Evolutionary conservation across 2,329 filamentous ascomycete genomes (phyloP), one percentile per base, ranked within the genome.

Genomic region (Xylaria arbuscula): DNA sequence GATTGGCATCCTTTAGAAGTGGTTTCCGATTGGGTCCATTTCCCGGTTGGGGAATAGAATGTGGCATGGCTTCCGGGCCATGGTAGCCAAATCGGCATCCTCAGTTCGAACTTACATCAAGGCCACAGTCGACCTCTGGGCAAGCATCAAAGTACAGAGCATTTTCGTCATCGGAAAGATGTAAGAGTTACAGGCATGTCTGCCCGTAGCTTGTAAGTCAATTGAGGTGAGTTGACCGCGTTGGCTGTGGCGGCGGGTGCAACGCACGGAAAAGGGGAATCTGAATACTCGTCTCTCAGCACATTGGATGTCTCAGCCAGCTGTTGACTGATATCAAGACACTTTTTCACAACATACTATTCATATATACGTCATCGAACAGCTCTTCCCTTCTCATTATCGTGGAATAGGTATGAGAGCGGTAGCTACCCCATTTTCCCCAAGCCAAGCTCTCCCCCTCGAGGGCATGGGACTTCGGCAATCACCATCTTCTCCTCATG

Each of bases 401-500:
- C 8, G 40, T 15, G 15, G 15, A 45, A 17, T 32, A n/a, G n/a
- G n/a, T n/a, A 51, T 51, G 2, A 2, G 48, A 28, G 28, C 28
- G 50, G 24, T 15, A 2, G 13, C 40, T 15, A 45, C 40, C 15
- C 15, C 58, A n/a, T 61, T 32, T 53, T 28, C 58, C 47, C 47
- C 58, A 61, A 61, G 34, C 58, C 58, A 28, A 60, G 32, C 28
- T 24, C 24, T 19, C 0, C 56, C 56, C 56, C 47, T 28, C n/a
- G 22, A 32, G 42, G 36, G 42, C 48, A 19, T 42, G 47, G 47
- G 34, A 42, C 7, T 42, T 56, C 34, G 54, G 51, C 51, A 55
- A 38, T 22, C 38, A 55, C 51, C 36, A 47, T n/a, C 36, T 57
- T 63, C 65, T 56, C 60, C 65, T 64, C 60, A 55, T 60, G 65